Evolutionary conservation across 1,284 basidiomycete genomes (phyloP).

Genomic region (Salmacisia buchloeana): DNA sequence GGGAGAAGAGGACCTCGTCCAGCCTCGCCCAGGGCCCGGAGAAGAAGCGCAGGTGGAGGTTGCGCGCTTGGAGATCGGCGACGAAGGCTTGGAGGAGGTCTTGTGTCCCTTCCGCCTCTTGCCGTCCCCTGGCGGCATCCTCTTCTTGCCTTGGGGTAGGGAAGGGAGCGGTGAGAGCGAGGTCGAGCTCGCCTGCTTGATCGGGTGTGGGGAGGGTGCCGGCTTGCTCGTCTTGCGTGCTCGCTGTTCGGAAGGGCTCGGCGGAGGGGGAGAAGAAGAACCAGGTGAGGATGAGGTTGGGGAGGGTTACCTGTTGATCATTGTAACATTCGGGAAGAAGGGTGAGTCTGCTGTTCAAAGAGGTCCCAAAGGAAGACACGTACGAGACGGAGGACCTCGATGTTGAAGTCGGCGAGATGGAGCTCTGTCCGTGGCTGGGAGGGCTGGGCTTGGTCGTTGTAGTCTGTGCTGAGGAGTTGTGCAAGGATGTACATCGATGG

Average conservation of each 20-base stretch:
- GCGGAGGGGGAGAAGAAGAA: conserved; percentile 26
- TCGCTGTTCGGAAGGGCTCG: neutral
- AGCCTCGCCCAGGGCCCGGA: conserved; percentile 68
- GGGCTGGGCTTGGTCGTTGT: conserved; percentile 4
- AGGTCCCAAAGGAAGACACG: conserved; percentile 10
- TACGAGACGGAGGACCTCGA: conserved; percentile 69
- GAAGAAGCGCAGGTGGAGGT: conserved; percentile 68
- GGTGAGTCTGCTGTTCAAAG: neutral
- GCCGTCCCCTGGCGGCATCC: conserved; percentile 46
- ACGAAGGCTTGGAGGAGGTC: conserved; percentile 65
- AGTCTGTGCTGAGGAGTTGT: conserved; percentile 63
- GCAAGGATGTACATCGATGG: conserved; percentile 71
- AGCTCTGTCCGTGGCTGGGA: conserved; percentile 49
- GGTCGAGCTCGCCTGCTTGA: conserved; percentile 45
- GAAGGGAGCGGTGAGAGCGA: conserved; percentile 10
- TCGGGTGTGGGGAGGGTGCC: conserved; percentile 2
- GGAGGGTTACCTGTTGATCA: conserved; percentile 60
- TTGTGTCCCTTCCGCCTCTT: conserved; percentile 62
- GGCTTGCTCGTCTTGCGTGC: neutral
- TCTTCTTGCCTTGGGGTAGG: conserved; percentile 27
- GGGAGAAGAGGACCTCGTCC: neutral
- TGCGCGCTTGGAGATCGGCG: conserved; percentile 57
- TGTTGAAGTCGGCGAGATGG: conserved; percentile 92
- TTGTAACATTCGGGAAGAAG: neutral
- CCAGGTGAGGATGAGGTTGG: conserved; percentile 76